These are phyloP conservation scores for Rhynchosporium agropyri DNA, from an alignment of 2,329 filamentous ascomycete genomes.

Conservation along the genomic window DNA sequence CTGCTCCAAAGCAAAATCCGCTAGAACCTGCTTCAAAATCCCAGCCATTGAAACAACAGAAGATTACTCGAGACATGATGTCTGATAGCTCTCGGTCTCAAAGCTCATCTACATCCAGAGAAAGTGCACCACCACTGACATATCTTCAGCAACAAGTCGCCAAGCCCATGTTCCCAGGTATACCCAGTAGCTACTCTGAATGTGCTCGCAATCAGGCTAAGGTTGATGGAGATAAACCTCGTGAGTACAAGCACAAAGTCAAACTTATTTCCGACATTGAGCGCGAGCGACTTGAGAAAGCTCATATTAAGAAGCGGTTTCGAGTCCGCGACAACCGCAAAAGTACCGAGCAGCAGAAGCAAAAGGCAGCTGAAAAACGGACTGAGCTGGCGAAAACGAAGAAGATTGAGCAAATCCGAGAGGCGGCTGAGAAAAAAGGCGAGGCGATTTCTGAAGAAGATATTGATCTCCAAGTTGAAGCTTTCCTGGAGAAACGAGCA, in stretches of 20 bases:
- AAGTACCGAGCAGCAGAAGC: conserved; percentile 19
- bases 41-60: not conserved
- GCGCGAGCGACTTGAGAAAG: conserved; percentile 6
- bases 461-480: conserved; percentile 24
- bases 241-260: conserved; percentile 10
- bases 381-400: conserved; percentile 22
- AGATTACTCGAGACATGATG: not conserved
- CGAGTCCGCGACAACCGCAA: not conserved
- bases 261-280: conserved; percentile 16
- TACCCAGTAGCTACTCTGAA: not conserved
- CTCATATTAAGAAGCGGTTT: not conserved
- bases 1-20: not conserved
- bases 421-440: conserved; percentile 20
- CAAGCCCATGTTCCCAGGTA: not conserved
- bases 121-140: not conserved
- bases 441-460: conserved; percentile 19
- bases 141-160: not conserved
- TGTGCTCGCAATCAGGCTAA: not conserved
- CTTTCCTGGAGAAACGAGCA: conserved; percentile 28
- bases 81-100: not conserved
- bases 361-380: conserved; percentile 8
- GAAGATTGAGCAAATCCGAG: conserved; percentile 18
- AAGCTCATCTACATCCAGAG: conserved; percentile 2
- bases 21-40: not conserved
- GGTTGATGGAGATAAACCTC: not conserved